These are phyloP conservation scores for Cochlearia excelsa DNA, from an alignment of 345 rosid species.

Conservation along the genomic window DNA sequence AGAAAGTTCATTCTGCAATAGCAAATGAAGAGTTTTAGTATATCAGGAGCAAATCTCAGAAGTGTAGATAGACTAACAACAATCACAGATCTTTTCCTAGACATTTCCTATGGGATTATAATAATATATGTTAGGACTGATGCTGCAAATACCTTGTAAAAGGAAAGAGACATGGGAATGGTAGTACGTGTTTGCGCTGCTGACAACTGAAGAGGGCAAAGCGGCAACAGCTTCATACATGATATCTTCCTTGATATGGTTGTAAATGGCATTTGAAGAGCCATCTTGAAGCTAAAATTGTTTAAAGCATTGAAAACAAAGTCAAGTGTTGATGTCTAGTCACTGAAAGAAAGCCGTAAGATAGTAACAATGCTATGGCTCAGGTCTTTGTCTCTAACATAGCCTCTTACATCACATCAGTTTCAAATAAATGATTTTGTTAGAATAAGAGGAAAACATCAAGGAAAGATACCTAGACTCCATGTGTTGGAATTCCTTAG, in stretches of 20 bases:
- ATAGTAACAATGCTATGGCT: not conserved
- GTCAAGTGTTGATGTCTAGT: slow-evolving; percentile 18
- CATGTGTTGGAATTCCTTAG: slow-evolving; percentile 74
- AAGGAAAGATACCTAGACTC: slow-evolving; percentile 55
- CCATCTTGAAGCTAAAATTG: slow-evolving; percentile 69
- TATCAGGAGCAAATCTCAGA: slow-evolving; percentile 21
- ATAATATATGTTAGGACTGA: slow-evolving; percentile 7
- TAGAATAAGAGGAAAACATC: slow-evolving; percentile 7
- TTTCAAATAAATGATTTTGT: slow-evolving; percentile 2
- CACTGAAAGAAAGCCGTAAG: not conserved
- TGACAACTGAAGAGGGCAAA: slow-evolving; percentile 58
- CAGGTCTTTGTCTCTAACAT: slow-evolving; percentile 14
- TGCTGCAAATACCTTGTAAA: slow-evolving; percentile 52
- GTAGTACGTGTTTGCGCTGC: slow-evolving; percentile 37
- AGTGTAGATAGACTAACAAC: not conserved
- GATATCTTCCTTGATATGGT: slow-evolving; percentile 66
- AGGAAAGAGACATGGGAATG: slow-evolving; percentile 73
- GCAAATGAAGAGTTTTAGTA: slow-evolving; percentile 4
- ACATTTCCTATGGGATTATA: slow-evolving; percentile 1
- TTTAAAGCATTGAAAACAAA: not conserved
- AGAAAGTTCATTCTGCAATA: slow-evolving; percentile 42
- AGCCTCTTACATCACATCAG: not conserved
- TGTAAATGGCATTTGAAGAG: slow-evolving; percentile 77
- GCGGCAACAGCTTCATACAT: slow-evolving; percentile 54
- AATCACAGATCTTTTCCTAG: slow-evolving; percentile 21